Evolutionary conservation across 2,329 filamentous ascomycete genomes (phyloP).

Genomic region (Pestalotiopsis sp.): DNA sequence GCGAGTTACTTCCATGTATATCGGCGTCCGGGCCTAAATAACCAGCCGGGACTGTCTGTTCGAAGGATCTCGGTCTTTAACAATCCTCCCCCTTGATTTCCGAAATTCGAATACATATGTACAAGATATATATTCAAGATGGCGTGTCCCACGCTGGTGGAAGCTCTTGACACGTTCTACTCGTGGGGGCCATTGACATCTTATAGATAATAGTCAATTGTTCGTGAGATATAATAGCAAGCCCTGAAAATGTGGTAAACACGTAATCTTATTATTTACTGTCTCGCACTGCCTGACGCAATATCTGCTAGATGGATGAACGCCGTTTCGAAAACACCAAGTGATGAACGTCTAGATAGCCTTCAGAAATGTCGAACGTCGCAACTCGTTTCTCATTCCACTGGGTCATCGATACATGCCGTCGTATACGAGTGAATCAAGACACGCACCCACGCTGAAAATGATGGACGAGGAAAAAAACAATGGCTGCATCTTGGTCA

Average conservation of each 20-base stretch:
- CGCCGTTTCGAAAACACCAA: neutral
- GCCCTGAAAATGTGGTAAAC: neutral
- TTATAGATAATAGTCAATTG: no score
- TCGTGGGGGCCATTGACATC: no score
- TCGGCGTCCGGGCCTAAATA: no score
- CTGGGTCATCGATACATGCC: constrained; percentile 1
- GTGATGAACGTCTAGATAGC: neutral
- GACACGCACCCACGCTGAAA: neutral
- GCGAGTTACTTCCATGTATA: no score
- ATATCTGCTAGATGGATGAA: neutral
- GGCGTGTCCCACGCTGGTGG: no score
- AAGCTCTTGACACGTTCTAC: neutral
- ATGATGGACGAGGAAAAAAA: neutral
- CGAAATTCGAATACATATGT: no score
- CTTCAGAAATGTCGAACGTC: neutral
- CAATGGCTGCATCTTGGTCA: no score
- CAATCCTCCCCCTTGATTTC: no score
- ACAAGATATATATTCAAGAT: no score
- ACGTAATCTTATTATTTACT: neutral
- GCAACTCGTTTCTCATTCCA: neutral
- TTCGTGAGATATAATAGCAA: neutral
- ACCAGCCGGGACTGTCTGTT: no score
- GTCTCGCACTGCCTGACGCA: neutral
- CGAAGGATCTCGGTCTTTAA: no score
- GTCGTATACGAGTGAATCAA: constrained; percentile 2